Base-by-base conservation (phyloP, 2,329 filamentous ascomycete genomes). In the Aspergillaceae sp. region DNA sequence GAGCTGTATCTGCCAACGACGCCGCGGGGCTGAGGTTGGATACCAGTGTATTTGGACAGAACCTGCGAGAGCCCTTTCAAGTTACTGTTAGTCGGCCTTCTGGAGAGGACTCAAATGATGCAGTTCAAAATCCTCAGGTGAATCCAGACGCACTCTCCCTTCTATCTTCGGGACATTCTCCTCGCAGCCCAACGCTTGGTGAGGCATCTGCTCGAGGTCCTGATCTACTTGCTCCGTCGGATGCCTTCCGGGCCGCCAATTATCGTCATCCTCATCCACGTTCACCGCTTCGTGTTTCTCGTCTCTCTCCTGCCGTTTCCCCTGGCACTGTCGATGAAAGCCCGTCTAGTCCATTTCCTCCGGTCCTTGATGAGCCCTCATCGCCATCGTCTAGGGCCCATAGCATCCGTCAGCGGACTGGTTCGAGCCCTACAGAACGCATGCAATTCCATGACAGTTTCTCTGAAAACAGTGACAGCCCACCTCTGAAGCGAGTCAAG, bases 281-380 rank as follows among this genome's bases (percentile, higher is more conserved):
- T 45, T 63, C 62, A 1, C 54, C 61, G 5, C 48, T 54, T 35
- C 47, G 54, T 27, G 51, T 68, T 67, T 66, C 11, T 61, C 63
- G n/a, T 44, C 56, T 32, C 56, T 57, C 26, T 58, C 52, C 2
- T 26, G 44, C 50, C 35, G 50, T 46, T 29, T 42, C 52, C 40
- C 42, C 44, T 33, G 42, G 45, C 5, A 48, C 48, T 11, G 49
- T 48, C 6, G 34, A 49, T 44, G 40, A 32, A n/a, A 59, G 70
- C 57, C 70, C 74, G 3, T 65, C 74, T 4, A 77, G 79, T 3
- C 83, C 85, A 0, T 91, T 92, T 51, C 86, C 86, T 1, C 65
- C 73, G 4, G 86, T 81, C 52, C 74, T 76, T 2, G 86, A 90
- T 50, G 78, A 76, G 1, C 75, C 77, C 3, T 40, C 45, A 27